Evolutionary conservation across 2,329 filamentous ascomycete genomes (phyloP).

Genomic region (Trichoderma sp.): DNA sequence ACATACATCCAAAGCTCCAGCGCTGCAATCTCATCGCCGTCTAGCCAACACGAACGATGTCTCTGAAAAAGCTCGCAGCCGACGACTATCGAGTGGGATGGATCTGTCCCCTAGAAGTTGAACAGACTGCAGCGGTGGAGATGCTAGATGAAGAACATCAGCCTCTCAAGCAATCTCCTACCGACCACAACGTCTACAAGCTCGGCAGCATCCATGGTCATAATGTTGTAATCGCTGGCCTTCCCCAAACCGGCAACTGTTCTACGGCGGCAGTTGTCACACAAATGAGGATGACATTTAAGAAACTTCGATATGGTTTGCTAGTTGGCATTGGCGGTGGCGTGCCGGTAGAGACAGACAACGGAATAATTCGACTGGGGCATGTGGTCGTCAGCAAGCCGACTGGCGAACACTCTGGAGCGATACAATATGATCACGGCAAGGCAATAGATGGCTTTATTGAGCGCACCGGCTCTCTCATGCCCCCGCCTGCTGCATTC

Average conservation of each 20-base stretch:
- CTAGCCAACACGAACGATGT: background rate
- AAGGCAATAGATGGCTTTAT: background rate
- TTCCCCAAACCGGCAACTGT: background rate
- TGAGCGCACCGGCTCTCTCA: background rate
- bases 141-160: background rate
- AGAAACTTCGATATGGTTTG: background rate
- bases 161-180: background rate
- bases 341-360: background rate
- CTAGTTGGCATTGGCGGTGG: background rate
- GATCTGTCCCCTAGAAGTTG: background rate
- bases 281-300: background rate
- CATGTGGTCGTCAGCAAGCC: background rate
- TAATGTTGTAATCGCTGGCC: background rate
- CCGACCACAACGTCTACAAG: background rate
- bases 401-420: background rate
- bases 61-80: background rate
- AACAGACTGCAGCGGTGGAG: background rate
- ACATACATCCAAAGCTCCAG: background rate
- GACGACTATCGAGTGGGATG: background rate
- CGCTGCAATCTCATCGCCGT: background rate
- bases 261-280: background rate
- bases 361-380: background rate
- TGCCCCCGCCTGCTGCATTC: background rate
- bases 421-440: background rate
- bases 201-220: background rate